These are phyloP conservation scores for Macrocystidia cucumis DNA, from an alignment of 1,284 basidiomycete genomes.

Conservation along the genomic window DNA sequence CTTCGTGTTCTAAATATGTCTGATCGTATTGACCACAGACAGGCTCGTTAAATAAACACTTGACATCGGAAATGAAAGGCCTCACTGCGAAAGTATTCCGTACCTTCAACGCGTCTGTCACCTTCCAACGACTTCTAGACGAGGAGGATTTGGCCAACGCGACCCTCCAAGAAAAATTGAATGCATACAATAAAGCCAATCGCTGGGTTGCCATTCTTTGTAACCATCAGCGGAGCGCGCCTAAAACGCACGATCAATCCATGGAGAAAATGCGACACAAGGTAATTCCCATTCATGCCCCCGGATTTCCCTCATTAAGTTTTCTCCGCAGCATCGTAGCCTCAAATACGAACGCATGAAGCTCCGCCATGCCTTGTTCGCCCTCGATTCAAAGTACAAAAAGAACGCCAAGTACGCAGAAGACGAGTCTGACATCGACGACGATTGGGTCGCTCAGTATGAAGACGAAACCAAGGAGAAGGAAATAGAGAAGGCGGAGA, in stretches of 20 bases:
- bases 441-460: conserved; percentile 81
- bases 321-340: conserved; percentile 40
- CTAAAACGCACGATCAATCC: conserved; percentile 85
- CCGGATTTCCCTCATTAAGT: conserved; percentile 2
- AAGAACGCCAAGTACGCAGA: conserved; percentile 75
- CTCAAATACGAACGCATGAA: conserved; percentile 96
- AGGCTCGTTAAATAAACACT: conserved; percentile 79
- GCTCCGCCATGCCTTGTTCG: conserved; percentile 75
- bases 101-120: conserved; percentile 96
- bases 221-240: conserved; percentile 94
- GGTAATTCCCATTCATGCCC: conserved; percentile 34
- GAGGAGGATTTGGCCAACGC: conserved; percentile 64
- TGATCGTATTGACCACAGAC: conserved; percentile 50
- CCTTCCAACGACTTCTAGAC: conserved; percentile 86
- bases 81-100: conserved; percentile 97
- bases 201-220: conserved; percentile 92
- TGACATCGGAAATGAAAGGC: conserved; percentile 90
- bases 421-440: conserved; percentile 89
- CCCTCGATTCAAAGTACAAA: conserved; percentile 70
- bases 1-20: conserved; percentile 8
- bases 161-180: conserved; percentile 86
- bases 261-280: conserved; percentile 91
- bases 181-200: conserved; percentile 94
- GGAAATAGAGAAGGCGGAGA: conserved; percentile 81
- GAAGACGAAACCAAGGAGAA: conserved; percentile 77